Conservation (phyloP, 2,329 filamentous ascomycete species). For the Aspergillus pseudotamarii region DNA sequence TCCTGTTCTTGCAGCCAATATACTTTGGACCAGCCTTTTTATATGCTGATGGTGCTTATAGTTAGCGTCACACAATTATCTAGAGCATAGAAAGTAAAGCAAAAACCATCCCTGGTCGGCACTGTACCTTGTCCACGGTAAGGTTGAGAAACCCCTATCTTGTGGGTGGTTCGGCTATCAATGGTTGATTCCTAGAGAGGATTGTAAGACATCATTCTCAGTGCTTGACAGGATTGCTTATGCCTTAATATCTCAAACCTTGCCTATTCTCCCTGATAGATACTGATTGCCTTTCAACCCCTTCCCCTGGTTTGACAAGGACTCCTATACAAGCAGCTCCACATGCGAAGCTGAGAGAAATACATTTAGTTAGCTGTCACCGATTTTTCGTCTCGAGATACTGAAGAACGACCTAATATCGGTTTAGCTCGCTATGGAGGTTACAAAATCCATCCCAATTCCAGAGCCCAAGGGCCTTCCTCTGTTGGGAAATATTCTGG, state of each 20-base stretch:
- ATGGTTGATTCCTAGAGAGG: neutral
- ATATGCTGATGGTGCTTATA: neutral
- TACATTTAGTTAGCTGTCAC: neutral
- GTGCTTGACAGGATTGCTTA: neutral
- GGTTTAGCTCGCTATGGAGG: slow-evolving; percentile 17
- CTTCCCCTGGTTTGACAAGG: neutral
- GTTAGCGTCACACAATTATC: neutral
- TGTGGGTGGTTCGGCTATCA: neutral
- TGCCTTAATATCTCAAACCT: neutral
- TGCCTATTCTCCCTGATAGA: neutral
- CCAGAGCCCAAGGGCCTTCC: slow-evolving; percentile 67
- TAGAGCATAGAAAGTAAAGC: no score
- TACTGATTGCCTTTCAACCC: neutral
- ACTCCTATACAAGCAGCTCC: neutral
- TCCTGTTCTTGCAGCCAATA: neutral
- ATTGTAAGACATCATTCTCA: no score
- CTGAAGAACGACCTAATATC: no score
- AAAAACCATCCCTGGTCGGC: no score
- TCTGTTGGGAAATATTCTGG: slow-evolving; percentile 66
- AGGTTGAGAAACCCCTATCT: neutral
- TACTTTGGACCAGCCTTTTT: neutral
- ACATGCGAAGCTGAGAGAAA: neutral
- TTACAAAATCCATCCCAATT: slow-evolving; percentile 46
- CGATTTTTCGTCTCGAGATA: no score
- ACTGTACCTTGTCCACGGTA: neutral